These are phyloP conservation scores for Sutorius australiensis DNA, from an alignment of 768 basidiomycete genomes.

Conservation along the genomic window DNA sequence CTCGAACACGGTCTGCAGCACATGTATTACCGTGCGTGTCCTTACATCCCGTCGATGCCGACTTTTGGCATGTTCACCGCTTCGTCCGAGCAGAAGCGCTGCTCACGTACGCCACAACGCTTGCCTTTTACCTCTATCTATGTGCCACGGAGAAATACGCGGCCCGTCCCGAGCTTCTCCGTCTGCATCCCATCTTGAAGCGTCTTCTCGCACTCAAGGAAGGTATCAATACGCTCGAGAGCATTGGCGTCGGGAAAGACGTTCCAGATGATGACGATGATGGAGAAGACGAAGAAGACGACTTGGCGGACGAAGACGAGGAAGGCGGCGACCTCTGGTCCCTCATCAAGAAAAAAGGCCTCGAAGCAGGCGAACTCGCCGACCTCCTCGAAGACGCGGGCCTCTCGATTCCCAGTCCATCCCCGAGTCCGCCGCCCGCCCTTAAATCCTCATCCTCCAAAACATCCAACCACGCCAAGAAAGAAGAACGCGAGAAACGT, in stretches of 20 bases:
- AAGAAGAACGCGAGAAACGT: constrained; percentile 15
- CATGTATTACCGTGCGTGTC: constrained; percentile 79
- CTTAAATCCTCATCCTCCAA: background rate
- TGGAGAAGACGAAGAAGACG: constrained; percentile 24
- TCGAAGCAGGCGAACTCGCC: constrained; percentile 49
- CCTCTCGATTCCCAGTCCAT: background rate
- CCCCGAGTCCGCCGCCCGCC: constrained; percentile 13
- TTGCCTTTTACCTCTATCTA: constrained; percentile 93
- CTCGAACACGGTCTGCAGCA: constrained; percentile 69
- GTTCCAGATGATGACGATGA: constrained; percentile 43
- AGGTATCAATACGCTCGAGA: constrained; percentile 75
- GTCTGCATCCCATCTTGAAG: constrained; percentile 64
- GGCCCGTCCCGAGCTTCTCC: constrained; percentile 57
- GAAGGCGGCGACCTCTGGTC: constrained; percentile 44
- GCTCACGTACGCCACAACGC: constrained; percentile 82
- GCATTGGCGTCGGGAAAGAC: constrained; percentile 68
- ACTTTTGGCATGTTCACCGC: background rate
- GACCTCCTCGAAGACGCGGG: constrained; percentile 55
- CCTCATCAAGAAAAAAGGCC: constrained; percentile 33
- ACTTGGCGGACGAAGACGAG: constrained; percentile 38
- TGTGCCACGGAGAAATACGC: constrained; percentile 64
- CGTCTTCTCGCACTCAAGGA: constrained; percentile 83
- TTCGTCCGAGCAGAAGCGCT: constrained; percentile 62
- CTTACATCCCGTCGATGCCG: background rate
- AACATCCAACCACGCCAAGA: constrained; percentile 6